Evolutionary conservation across 1,139 yeast genomes (phyloP), one percentile per base, ranked within the genome.

Genomic region (Geotrichum fermentans): DNA sequence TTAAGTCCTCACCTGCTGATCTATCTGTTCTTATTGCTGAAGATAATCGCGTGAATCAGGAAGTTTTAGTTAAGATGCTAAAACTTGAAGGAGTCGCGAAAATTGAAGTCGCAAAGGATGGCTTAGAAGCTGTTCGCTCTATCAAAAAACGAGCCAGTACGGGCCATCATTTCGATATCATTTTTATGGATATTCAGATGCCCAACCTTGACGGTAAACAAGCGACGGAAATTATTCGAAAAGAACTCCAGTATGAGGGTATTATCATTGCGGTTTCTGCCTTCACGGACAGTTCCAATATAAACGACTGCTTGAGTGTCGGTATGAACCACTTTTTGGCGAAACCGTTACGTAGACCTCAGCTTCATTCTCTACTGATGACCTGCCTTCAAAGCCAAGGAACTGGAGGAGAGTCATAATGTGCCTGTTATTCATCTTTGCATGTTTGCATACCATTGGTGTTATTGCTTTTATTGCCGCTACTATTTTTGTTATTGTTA

Each of bases 171-270:
- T 87, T 73, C 63, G 92, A 87, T 60, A 69, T 90, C 47, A 79
- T 90, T 5, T 85, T 90, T 63, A 90, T 90, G 97, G 98, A 90
- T 68, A 92, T 90, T 38, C 97, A 90, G 67, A 90, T 90, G 97
- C 97, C 97, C 2, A 82, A 81, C 59, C 75, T 89, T 57, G 97
- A 90, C 64, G 98, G 98, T 2, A 71, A 87, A 33, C 72, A 80
- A 35, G 96, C 97, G 0, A 88, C 97, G 0, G 77, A 72, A 54
- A 73, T 76, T 62, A 84, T 90, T 38, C 73, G 96, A 46, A 67
- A 72, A 34, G 81, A 83, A 46, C 65, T 83, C 54, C 71, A 73
- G 4, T 85, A 74, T 60, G 64, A 65, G 0, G 78, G 79, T 2
- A 96, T 96, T 1, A 88, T 92, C 53, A 92, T 92, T 43, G 97